phyloP scores from a whole-genome alignment of 768 basidiomycete species.

The Rickenella mellea region DNA sequence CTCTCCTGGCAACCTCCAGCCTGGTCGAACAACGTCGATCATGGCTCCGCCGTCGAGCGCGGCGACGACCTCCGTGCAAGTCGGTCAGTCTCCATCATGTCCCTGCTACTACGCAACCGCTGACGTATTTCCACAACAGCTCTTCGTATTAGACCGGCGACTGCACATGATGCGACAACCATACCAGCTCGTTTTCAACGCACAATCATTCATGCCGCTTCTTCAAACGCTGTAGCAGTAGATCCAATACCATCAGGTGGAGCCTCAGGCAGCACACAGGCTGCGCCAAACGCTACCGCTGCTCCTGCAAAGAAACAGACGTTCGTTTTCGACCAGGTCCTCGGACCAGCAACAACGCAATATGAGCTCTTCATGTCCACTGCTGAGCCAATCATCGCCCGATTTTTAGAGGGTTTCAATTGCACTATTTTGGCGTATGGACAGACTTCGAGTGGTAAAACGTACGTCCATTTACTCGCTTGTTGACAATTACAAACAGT shows the following conservation, averaged over 20 bases:
- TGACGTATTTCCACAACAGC: constrained; percentile 35
- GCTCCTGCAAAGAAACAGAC: constrained; percentile 65
- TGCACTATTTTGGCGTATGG: constrained; percentile 98
- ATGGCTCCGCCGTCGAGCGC: constrained; percentile 61
- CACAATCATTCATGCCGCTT: constrained; percentile 71
- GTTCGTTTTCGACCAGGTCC: constrained; percentile 93
- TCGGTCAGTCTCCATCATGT: constrained; percentile 53
- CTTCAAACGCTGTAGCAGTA: constrained; percentile 70
- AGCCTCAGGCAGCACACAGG: constrained; percentile 38
- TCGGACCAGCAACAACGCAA: constrained; percentile 78
- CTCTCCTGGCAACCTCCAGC: neutral
- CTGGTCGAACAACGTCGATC: constrained; percentile 14
- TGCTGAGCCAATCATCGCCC: constrained; percentile 73
- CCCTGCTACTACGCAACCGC: constrained; percentile 2
- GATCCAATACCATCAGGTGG: constrained; percentile 55
- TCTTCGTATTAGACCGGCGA: constrained; percentile 84
- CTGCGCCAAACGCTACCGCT: constrained; percentile 28
- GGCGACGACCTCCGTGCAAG: constrained; percentile 86
- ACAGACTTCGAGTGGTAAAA: constrained; percentile 95
- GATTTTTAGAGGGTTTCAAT: constrained; percentile 92
- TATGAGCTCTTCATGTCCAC: constrained; percentile 79
- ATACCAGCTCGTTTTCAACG: constrained; percentile 94
- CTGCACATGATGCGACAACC: constrained; percentile 70
- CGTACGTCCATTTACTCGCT: constrained; percentile 32
- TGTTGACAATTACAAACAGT: neutral